These are phyloP conservation scores for Blastomyces gilchristii DNA, from an alignment of 2,329 filamentous ascomycete genomes.

Conservation along the genomic window DNA sequence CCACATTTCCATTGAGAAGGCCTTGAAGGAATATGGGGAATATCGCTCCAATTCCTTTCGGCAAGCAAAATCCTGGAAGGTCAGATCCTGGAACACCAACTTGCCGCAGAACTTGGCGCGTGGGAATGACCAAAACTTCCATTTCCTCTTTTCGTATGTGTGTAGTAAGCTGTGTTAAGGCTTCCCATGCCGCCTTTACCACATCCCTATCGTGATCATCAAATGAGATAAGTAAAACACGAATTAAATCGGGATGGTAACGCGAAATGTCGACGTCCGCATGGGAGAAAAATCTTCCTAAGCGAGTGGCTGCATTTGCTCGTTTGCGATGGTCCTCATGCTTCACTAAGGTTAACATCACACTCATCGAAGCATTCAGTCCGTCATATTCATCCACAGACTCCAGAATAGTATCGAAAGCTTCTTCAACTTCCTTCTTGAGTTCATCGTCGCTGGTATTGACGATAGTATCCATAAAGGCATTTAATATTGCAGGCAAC, in stretches of 20 bases:
- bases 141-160: slow-evolving; percentile 93
- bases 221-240: slow-evolving; percentile 81
- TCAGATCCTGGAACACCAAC: slow-evolving; percentile 79
- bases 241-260: slow-evolving; percentile 92
- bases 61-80: slow-evolving; percentile 76
- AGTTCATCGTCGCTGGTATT: slow-evolving; percentile 61
- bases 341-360: slow-evolving; percentile 77
- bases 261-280: slow-evolving; percentile 82
- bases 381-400: slow-evolving; percentile 96
- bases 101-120: slow-evolving; percentile 72
- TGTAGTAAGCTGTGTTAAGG: slow-evolving; percentile 77
- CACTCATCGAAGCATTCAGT: slow-evolving; percentile 89
- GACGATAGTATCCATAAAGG: slow-evolving; percentile 87
- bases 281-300: slow-evolving; percentile 75
- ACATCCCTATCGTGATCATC: slow-evolving; percentile 75
- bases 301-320: slow-evolving; percentile 63
- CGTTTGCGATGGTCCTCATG: slow-evolving; percentile 84
- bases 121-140: slow-evolving; percentile 82
- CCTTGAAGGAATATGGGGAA: slow-evolving; percentile 95
- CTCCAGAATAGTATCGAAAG: slow-evolving; percentile 80
- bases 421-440: slow-evolving; percentile 59
- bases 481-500: slow-evolving; percentile 80
- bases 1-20: slow-evolving; percentile 88
- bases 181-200: slow-evolving; percentile 81
- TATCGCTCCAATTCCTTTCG: slow-evolving; percentile 94